Base-by-base conservation (phyloP, 2,329 filamentous ascomycete species). In the Hypoxylon sp. region DNA sequence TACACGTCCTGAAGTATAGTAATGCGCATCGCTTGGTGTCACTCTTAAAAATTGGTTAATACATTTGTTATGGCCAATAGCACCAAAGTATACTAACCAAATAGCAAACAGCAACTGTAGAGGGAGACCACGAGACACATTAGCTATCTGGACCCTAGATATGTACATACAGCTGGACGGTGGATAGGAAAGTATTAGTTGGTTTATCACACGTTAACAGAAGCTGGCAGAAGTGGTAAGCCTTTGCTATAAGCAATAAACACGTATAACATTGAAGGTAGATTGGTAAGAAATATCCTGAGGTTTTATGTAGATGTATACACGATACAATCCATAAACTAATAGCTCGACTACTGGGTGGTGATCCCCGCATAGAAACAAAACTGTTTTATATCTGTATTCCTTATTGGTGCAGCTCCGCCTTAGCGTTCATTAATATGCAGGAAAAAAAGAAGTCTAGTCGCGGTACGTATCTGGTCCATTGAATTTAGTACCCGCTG, bases 31-130 rank as follows among this genome's bases (percentile, higher is more conserved):
- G 48, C 37, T 61, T 39, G 29, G 53, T 56, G 58, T 66, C 56
- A 62, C 63, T 59, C 63, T 30, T 54, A 32, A 43, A 57, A 57
- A 25, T 48, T 46, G 50, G 19, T 54, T 39, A 47, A 60, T 59
- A 11, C 14, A 59, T 16, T 11, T 12, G 32, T 29, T 53, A 5
- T 41, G 45, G 27, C 60, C 55, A 63, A 63, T 63, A 19, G 41
- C 8, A 19, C 63, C 47, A n/a, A 58, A 23, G 47, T 47, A 34
- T 58, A 52, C n/a, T 37, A 30, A 51, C 51, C 39, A 53, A 56
- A 48, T n/a, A 30, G 54, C 45, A 63, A 46, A 52, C 54, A 51
- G 25, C 32, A 39, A 2, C 21, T 50, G 23, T 32, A 39, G 7
- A 27, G 19, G 39, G 50, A 27, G 23, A 12, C 52, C 29, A 56